Evolutionary conservation across 352 stramenopile genomes (phyloP).

Genomic region (Lagenidium sp.): DNA sequence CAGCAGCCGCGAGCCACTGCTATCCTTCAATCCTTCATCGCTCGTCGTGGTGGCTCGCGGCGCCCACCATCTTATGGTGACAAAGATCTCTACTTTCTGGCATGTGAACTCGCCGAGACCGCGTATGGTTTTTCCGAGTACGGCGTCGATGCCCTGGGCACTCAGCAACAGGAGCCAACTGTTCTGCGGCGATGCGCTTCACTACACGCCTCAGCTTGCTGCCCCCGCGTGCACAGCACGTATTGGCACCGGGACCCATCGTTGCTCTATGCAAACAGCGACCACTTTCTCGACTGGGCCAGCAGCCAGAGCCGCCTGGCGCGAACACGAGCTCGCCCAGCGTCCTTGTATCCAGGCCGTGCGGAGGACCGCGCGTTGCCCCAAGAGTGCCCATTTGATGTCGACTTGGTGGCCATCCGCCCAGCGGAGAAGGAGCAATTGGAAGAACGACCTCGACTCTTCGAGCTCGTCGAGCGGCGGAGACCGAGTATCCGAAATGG

Average conservation of each 20-base stretch:
- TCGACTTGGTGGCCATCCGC: constrained; percentile 29
- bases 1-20: constrained; percentile 55
- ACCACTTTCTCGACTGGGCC: constrained; percentile 29
- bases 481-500: too few relatives aligned
- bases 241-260: constrained; percentile 13
- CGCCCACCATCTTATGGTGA: constrained; percentile 48
- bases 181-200: constrained; percentile 44
- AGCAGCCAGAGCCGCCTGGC: constrained; percentile 33
- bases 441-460: constrained; percentile 30
- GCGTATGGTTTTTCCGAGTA: constrained; percentile 62
- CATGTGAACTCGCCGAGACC: constrained; percentile 56
- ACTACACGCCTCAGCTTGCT: constrained; percentile 49
- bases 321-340: constrained; percentile 32
- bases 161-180: constrained; percentile 21
- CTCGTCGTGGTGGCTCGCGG: constrained; percentile 13
- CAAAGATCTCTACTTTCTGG: constrained; percentile 76
- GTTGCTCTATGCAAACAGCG: constrained; percentile 60
- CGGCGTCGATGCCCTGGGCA: constrained; percentile 41
- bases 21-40: constrained; percentile 47
- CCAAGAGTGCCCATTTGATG: constrained; percentile 49
- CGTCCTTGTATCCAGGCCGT: constrained; percentile 40
- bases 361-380: constrained; percentile 24
- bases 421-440: constrained; percentile 27
- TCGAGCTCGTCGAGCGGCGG: constrained; percentile 14
- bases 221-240: not conserved